These are phyloP conservation scores for Melanogaster broomeanus DNA, from an alignment of 768 basidiomycete species.

Conservation along the genomic window DNA sequence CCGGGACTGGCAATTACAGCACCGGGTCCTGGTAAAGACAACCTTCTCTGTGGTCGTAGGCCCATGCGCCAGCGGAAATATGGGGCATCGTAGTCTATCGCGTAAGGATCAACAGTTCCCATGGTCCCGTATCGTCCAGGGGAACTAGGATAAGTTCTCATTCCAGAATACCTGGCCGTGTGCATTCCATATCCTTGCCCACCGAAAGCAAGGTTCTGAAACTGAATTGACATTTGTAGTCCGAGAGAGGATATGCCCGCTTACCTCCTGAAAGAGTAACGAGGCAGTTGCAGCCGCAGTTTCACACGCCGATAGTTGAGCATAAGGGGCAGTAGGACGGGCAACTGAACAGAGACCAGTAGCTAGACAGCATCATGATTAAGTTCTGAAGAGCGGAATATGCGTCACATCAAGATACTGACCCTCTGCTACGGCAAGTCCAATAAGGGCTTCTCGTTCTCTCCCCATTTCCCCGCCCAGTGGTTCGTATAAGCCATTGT, in stretches of 20 bases:
- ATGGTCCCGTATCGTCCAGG: background rate
- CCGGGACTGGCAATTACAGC: background rate
- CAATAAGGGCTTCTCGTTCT: constrained; percentile 66
- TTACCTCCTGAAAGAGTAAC: constrained; percentile 55
- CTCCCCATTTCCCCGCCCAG: constrained; percentile 57
- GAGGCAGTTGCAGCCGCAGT: constrained; percentile 69
- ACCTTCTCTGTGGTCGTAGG: background rate
- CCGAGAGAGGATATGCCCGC: constrained; percentile 2
- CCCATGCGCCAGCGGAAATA: background rate
- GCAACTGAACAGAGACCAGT: constrained; percentile 55
- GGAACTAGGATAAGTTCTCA: background rate
- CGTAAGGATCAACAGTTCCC: constrained; percentile 3
- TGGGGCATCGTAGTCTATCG: constrained; percentile 9
- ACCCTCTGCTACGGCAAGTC: constrained; percentile 76
- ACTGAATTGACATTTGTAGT: background rate
- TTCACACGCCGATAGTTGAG: constrained; percentile 55
- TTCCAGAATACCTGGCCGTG: background rate
- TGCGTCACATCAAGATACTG: background rate
- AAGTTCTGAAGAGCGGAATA: background rate
- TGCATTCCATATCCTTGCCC: background rate
- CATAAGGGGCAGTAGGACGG: constrained; percentile 45
- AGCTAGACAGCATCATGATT: constrained; percentile 38
- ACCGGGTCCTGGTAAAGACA: background rate
- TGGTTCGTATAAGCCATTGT: constrained; percentile 55
- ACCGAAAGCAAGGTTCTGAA: background rate